Evolutionary conservation across 306 rosid genomes (phyloP).

Genomic region (Crataegus laevigata): DNA sequence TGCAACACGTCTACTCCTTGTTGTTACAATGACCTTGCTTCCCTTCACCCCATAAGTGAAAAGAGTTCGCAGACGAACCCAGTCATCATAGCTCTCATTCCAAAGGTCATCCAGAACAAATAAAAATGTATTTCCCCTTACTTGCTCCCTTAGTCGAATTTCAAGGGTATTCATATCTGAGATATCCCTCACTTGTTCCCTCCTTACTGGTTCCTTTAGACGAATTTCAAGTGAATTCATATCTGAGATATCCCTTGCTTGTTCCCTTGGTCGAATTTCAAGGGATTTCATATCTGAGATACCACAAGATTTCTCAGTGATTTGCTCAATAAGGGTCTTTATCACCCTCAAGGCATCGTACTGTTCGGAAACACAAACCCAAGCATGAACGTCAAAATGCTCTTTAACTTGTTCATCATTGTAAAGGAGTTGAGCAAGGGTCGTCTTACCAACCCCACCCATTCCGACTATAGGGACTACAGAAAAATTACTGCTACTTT

Average conservation of each 20-base stretch:
- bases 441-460: background rate
- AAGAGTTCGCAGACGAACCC: background rate
- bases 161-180: too few relatives aligned
- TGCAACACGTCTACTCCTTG: background rate
- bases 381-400: background rate
- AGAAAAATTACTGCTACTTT: background rate
- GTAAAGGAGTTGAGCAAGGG: background rate
- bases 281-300: background rate
- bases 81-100: background rate
- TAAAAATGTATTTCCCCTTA: background rate
- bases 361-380: background rate
- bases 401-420: background rate
- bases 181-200: too few relatives aligned
- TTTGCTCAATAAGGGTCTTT: background rate
- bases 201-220: too few relatives aligned
- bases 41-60: background rate
- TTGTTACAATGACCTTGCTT: conserved; percentile 8
- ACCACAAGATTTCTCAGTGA: background rate
- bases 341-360: background rate
- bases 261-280: background rate
- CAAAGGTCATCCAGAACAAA: background rate
- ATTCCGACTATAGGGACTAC: background rate
- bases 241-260: too few relatives aligned
- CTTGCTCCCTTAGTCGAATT: background rate
- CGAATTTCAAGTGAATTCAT: too few relatives aligned